Evolutionary conservation across 306 rosid genomes (phyloP), one percentile per base, ranked within the genome.

Genomic region (Betula pendula): DNA sequence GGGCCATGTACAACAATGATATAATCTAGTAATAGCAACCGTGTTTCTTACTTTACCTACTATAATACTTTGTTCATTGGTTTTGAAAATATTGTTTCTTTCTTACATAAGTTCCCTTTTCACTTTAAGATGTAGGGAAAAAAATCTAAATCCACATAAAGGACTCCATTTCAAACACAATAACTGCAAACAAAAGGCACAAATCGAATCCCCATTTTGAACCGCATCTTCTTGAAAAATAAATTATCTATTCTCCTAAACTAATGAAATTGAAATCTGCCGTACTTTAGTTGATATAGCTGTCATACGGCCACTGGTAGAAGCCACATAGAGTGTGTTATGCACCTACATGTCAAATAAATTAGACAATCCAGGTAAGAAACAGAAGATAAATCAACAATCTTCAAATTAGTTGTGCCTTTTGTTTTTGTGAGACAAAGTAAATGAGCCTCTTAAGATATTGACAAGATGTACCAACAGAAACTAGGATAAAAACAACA

Each of bases 281-380:
- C 77, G 1, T 84, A 89, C 98, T 84, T 25, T 79, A 72, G 84
- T 75, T 22, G 87, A 90, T 67, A 92, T 19, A 22, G 98, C 94
- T 73, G 92, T 87, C 77, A 92, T 35, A 62, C 82, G 89, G 55
- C 98, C 98, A 75, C 93, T 48, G 2, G 98, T 94, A 70, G 98
- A 89, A 75, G 97, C 98, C 84, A 94, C 96, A 73, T 89, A 94
- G 75, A 94, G 89, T 72, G 73, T 49, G 58, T 81, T 81, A 43
- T 81, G 84, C 72, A 70, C 87, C 98, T 94, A 70, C 86, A 87
- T 24, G 44, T 71, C 74, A 82, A 74, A 78, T 70, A 24, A 67
- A 47, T 71, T 52, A 44, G 44, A 15, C 17, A 33, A 56, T 80
- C 14, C 19, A 40, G 53, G 53, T 29, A 49, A 48, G 77, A 52